Base-by-base conservation (phyloP, 768 basidiomycete genomes). In the Piloderma croceum region DNA sequence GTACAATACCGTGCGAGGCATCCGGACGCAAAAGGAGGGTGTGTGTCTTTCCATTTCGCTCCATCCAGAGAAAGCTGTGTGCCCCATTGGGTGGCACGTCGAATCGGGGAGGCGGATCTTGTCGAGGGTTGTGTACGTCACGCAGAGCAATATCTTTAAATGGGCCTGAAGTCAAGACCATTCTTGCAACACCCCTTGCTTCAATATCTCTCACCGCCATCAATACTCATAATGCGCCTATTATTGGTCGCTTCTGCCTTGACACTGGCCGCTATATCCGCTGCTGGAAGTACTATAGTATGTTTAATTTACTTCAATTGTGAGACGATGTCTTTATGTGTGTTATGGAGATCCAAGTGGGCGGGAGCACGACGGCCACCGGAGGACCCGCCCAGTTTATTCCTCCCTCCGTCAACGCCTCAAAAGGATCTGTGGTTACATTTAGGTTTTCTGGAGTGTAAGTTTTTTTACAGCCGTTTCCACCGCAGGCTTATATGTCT, bases 361-460 rank as follows among this genome's bases (percentile, higher is more conserved):
- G 73, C 24, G 58, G 51, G 5, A 54, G 42, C 4, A 10, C 37
- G 10, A 43, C 41, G 24, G 48, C 55, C 18, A 33, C 44, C 0
- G 68, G 68, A 1, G 67, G 69, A 1, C 46, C 66, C 31, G 69
- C 70, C 57, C 67, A 68, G 44, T 79, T 71, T 60, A 64, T 59
- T 25, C 77, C 77, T 2, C 44, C 53, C 27, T 58, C 41, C 25
- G 37, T 76, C 42, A 73, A 43, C 19, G 74, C 70, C 7, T 45
- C 62, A 10, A 62, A 66, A 17, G 73, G 72, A 15, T 66, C 69
- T 4, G 58, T 67, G 6, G 50, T 80, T 29, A 73, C 67, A 11
- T 80, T 80, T 64, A 43, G 57, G 17, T 80, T 72, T 50, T 59
- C 58, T 36, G 76, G 74, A 42, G 49, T 51, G 70, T 72, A 52